Evolutionary conservation across 768 basidiomycete genomes (phyloP), one percentile per base, ranked within the genome.

Genomic region (Termitomyces sp.): DNA sequence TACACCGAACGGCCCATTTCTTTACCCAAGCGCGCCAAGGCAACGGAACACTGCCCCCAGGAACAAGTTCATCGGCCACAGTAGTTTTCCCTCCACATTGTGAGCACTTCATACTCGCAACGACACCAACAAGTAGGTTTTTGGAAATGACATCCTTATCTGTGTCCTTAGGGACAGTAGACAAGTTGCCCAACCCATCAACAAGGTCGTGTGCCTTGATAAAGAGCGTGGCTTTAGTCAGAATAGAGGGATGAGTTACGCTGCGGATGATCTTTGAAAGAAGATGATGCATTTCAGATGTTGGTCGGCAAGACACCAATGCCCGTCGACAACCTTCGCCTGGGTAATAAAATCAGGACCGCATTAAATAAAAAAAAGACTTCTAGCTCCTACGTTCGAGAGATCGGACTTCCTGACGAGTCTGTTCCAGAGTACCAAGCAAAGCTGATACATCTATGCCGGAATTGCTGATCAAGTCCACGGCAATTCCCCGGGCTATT

Each of bases 201-300:
- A 88, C 74, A n/a, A 92, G 79, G 61, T 92, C 88, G 11, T 69
- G 73, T 2, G 88, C 79, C 66, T 88, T 90, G 67, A 93, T 80
- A 66, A 91, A 92, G 37, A 92, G 73, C 9, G 77, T 78, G 0
- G 88, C 73, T 65, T 87, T 88, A 71, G 87, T 78, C 41, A 91
- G 69, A n/a, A 82, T 73, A 0, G 76, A 60, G 0, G 84, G 78
- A 22, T 73, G 68, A 3, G 76, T 73, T 30, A 93, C 70, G 45
- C 75, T 77, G 39, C 73, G 70, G 27, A 86, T 70, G 44, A 78
- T 67, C 59, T 73, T 77, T 56, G 69, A 74, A 34, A 88, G 67
- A 47, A 74, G 64, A 2, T 70, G 66, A 49, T 75, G 65, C 69
- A 87, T 80, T 4, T 75, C 63, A 3, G 75, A 71, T 16, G 78